Conservation (phyloP, 768 basidiomycete genomes). For the Phlebiopsis flavidoalba region DNA sequence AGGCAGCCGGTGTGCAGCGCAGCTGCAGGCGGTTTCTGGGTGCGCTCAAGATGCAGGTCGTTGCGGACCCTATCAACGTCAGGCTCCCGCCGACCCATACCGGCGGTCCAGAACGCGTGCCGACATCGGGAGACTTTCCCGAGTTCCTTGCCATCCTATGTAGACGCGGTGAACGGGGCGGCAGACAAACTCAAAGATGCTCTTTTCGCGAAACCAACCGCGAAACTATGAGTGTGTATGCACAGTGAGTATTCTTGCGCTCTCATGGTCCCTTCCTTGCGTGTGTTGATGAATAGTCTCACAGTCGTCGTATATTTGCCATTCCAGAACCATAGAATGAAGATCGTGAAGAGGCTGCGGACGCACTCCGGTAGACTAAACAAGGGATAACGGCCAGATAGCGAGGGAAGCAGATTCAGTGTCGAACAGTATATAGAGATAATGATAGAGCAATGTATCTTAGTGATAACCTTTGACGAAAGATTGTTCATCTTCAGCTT, state of each 20-base stretch:
- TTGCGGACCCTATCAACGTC: conserved; percentile 13
- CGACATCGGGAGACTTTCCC: conserved; percentile 8
- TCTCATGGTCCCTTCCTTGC: background rate
- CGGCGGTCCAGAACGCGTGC: conserved; percentile 13
- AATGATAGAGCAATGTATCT: background rate
- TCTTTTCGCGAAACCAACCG: background rate
- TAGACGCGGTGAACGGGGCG: conserved; percentile 10
- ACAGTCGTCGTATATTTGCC: background rate
- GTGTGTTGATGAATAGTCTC: background rate
- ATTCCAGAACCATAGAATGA: too few relatives aligned
- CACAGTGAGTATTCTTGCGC: background rate
- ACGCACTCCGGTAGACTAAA: too few relatives aligned
- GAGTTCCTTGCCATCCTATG: conserved; percentile 18
- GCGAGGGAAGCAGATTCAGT: background rate
- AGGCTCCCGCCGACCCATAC: conserved; percentile 13
- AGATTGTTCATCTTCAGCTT: background rate
- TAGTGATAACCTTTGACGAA: background rate
- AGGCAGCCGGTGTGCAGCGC: conserved; percentile 23
- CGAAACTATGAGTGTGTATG: background rate
- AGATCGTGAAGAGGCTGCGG: too few relatives aligned
- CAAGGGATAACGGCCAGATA: too few relatives aligned
- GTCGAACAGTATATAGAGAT: background rate
- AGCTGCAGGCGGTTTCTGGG: conserved; percentile 25
- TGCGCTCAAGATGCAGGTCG: conserved; percentile 19
- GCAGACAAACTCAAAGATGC: conserved; percentile 13